Base-by-base conservation (phyloP, 2,329 filamentous ascomycete genomes). In the Phialophora macrospora region DNA sequence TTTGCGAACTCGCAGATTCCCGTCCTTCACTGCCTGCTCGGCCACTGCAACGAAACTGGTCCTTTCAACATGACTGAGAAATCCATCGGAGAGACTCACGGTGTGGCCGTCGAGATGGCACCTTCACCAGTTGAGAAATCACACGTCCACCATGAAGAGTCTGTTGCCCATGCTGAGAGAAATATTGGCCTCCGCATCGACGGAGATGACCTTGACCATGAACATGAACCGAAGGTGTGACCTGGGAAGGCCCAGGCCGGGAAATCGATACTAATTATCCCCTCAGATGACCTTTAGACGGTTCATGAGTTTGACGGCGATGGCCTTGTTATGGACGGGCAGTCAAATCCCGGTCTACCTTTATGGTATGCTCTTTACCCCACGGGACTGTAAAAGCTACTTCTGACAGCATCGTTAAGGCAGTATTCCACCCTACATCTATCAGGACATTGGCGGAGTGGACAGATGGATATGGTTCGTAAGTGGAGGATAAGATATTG, bases 281-380 rank as follows among this genome's bases (percentile, higher is more conserved):
- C 1, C 38, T 8, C 28, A 71, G 69, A 71, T 71, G 69, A 64
- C 67, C 24, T 52, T 69, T 24, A 65, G 44, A 22, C 65, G 69
- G 28, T 56, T 64, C 71, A 84, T 86, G 83, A 81, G 80, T 60
- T 78, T 87, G 57, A 68, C 83, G 7, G 84, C 84, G 62, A 86
- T 87, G 83, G 83, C 84, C 1, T 84, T 88, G 59, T 76, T 87
- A n/a, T 87, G 85, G 85, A 85, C 84, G 55, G 85, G 84, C 41
- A 84, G 81, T 59, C 85, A 88, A 69, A 87, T 87, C 54, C 85
- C 85, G 1, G 78, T 88, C 22, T 84, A 83, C 69, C 72, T 84
- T 1, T 82, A 82, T 68, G 82, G 82, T 56, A 49, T 34, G 44
- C n/a, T 8, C 12, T 26, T 38, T 30, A 9, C 5, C 24, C 24